Evolutionary conservation across 805 yeast genomes (phyloP).

Genomic region (Cyberlindnera euphorbiiphila): DNA sequence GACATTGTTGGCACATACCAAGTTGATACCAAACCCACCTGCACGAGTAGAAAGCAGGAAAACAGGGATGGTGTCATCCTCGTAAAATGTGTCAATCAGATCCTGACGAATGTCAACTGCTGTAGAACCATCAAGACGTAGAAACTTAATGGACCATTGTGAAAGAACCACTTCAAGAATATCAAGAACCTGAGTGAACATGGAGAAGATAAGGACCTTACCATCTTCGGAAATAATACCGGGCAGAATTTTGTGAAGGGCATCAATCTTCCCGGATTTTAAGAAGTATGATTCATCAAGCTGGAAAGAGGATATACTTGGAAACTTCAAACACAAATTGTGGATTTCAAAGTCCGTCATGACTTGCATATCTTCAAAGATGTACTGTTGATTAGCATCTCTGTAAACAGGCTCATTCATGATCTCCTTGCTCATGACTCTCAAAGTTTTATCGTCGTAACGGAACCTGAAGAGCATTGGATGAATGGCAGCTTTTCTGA

Average conservation of each 20-base stretch:
- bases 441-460: slow-evolving; percentile 53
- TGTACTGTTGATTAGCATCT: slow-evolving; percentile 69
- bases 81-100: slow-evolving; percentile 83
- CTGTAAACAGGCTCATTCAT: slow-evolving; percentile 75
- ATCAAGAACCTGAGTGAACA: slow-evolving; percentile 90
- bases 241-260: slow-evolving; percentile 54
- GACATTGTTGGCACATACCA: slow-evolving; percentile 92
- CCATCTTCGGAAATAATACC: slow-evolving; percentile 55
- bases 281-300: slow-evolving; percentile 53
- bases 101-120: slow-evolving; percentile 91
- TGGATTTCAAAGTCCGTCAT: slow-evolving; percentile 92
- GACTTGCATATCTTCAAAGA: slow-evolving; percentile 90
- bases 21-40: slow-evolving; percentile 97
- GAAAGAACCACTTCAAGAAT: slow-evolving; percentile 76
- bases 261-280: slow-evolving; percentile 71
- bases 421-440: slow-evolving; percentile 70
- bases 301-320: slow-evolving; percentile 54
- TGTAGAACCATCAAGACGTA: slow-evolving; percentile 91
- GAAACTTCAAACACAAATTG: slow-evolving; percentile 66
- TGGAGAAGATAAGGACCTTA: slow-evolving; percentile 79
- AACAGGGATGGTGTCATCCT: slow-evolving; percentile 76
- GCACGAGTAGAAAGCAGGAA: slow-evolving; percentile 92
- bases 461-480: slow-evolving; percentile 75
- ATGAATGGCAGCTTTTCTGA: slow-evolving; percentile 91
- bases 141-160: slow-evolving; percentile 59